A percentile compares a stretch with the other conserved stretches of the same genome.
Evolutionary conservation across 441 rosid species (phyloP).

Genomic region (Adansonia gregorii): DNA sequence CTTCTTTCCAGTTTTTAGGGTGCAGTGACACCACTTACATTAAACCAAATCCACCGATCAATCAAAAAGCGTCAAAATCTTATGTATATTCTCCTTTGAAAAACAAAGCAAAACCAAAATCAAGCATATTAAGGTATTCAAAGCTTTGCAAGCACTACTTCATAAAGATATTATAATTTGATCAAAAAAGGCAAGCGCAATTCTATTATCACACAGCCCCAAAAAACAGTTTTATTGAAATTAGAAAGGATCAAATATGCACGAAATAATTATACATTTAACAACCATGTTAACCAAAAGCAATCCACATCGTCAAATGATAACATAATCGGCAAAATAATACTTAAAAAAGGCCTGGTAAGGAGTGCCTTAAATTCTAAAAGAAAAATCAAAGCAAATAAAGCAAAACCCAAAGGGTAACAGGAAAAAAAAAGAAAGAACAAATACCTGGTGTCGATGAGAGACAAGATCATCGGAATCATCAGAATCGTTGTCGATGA

Average conservation of each 20-base stretch:
- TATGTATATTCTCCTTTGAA: neutral
- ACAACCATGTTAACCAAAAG: neutral
- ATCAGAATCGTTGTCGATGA: slow-evolving; percentile 74
- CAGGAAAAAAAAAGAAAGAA: neutral
- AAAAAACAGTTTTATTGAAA: neutral
- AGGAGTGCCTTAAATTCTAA: neutral
- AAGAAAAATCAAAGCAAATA: neutral
- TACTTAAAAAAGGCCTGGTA: neutral
- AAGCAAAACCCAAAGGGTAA: neutral
- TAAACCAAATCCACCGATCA: neutral
- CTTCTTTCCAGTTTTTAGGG: neutral
- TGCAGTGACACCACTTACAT: neutral
- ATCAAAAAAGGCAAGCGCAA: neutral
- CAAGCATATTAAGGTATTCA: neutral
- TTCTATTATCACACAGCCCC: neutral
- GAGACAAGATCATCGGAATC: slow-evolving; percentile 68
- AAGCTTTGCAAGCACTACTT: neutral
- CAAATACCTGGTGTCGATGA: slow-evolving; percentile 68
- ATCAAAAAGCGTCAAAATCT: neutral
- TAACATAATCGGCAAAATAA: neutral
- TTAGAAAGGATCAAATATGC: neutral
- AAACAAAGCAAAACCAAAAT: neutral
- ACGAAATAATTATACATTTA: neutral
- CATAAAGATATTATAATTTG: slow-evolving; percentile 10
- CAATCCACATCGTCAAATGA: neutral